phyloP scores from a whole-genome alignment of 441 rosid species.

The Erysimum pusillum region DNA sequence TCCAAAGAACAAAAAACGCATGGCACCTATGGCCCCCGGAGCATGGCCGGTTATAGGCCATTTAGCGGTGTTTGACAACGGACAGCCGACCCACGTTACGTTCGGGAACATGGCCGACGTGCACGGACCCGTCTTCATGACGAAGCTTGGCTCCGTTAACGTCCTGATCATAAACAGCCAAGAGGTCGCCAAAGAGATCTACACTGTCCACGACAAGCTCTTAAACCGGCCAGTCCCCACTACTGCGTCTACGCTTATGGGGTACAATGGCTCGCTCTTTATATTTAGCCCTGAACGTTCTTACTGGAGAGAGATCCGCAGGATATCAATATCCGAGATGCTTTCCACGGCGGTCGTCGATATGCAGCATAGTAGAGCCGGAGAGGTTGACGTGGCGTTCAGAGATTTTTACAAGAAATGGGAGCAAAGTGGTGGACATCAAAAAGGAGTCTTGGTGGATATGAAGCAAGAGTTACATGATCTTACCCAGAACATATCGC shows the following conservation, averaged over 20 bases:
- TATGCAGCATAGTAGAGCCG: constrained; percentile 36
- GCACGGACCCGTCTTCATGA: constrained; percentile 47
- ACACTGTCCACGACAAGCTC: constrained; percentile 39
- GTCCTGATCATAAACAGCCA: constrained; percentile 45
- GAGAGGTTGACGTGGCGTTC: constrained; percentile 45
- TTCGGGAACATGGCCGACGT: constrained; percentile 48
- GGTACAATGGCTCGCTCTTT: constrained; percentile 47
- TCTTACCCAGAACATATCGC: constrained; percentile 45
- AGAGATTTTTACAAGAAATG: constrained; percentile 39
- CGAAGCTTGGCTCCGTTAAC: constrained; percentile 42
- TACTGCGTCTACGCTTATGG: constrained; percentile 42
- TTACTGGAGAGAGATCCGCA: constrained; percentile 56
- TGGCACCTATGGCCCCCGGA: constrained; percentile 42
- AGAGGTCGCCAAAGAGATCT: constrained; percentile 46
- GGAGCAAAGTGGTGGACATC: background rate
- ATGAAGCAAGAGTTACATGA: constrained; percentile 53
- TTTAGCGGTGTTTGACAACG: constrained; percentile 38
- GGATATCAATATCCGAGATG: constrained; percentile 50
- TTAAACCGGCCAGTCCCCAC: constrained; percentile 38
- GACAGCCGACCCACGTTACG: constrained; percentile 35
- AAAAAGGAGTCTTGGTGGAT: constrained; percentile 43
- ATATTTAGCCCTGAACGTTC: constrained; percentile 49
- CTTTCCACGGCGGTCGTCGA: constrained; percentile 49
- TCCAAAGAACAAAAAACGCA: constrained; percentile 20
- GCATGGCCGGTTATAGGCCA: constrained; percentile 58